Percentiles rank a stretch among this genome's conserved stretches.
phyloP scores from a whole-genome alignment of 2,329 filamentous ascomycete species.

The Lachnellula subtilissima region DNA sequence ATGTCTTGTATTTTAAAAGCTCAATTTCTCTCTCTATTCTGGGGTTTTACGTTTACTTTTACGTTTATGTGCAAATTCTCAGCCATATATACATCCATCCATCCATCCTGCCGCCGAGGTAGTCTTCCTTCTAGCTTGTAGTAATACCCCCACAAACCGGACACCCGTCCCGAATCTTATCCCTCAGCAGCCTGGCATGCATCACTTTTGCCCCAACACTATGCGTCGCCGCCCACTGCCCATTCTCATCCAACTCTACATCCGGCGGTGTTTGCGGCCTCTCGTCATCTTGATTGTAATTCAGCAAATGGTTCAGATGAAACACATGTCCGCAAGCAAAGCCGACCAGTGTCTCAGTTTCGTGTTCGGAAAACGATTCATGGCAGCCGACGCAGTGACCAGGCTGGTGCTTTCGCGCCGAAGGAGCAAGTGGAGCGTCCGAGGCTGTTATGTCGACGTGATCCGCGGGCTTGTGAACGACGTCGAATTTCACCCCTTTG shows the following conservation, averaged over 20 bases:
- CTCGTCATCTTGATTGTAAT: conserved; percentile 29
- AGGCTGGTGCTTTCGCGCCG: conserved; percentile 31
- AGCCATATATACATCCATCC: background rate
- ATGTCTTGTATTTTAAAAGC: background rate
- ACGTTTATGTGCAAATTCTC: background rate
- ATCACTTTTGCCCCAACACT: conserved; percentile 85
- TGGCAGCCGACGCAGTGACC: conserved; percentile 58
- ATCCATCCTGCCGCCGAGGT: background rate
- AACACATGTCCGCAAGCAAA: conserved; percentile 82
- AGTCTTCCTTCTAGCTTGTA: background rate
- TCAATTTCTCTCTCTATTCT: background rate
- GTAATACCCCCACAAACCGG: conserved; percentile 44
- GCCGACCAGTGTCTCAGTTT: conserved; percentile 69
- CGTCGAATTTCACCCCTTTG: conserved; percentile 84
- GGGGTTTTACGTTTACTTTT: background rate
- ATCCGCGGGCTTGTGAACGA: conserved; percentile 45
- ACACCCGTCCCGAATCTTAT: conserved; percentile 63
- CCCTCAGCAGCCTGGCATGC: conserved; percentile 71
- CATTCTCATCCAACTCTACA: conserved; percentile 42
- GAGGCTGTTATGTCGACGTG: conserved; percentile 42
- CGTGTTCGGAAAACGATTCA: conserved; percentile 53
- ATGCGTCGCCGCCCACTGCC: conserved; percentile 43
- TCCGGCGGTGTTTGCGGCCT: conserved; percentile 36
- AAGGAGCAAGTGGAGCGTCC: conserved; percentile 31
- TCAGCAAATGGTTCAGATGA: conserved; percentile 68